Base-by-base conservation (phyloP, 2,329 filamentous ascomycete genomes). In the Dactylellina drechsleri region DNA sequence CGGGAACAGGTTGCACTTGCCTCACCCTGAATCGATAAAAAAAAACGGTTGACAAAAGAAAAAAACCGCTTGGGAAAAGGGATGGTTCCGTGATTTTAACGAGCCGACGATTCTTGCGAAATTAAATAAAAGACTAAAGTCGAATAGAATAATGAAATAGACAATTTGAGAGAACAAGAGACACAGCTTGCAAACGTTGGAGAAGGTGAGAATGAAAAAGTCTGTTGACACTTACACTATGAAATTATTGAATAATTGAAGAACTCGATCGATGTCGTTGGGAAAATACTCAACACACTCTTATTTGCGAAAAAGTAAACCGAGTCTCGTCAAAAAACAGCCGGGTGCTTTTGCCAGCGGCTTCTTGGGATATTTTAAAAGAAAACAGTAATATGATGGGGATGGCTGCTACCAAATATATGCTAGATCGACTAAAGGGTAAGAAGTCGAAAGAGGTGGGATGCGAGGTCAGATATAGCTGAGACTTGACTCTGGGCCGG, bases 321-420 rank as follows among this genome's bases (percentile, higher is more conserved):
- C 23, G 23, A 23, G 23, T 23, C 23, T 23, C 23, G 23, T 23
- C 23, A 50, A 60, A 43, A 61, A 50, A 53, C 50, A 31, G 40
- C 65, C 56, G 65, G 65, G 68, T 50, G 49, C 56, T 56, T 50
- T 62, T 66, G 62, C 62, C 50, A 62, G 57, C 23, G 23, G 23
- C 45, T 36, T 36, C 66, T 43, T 64, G 50, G 45, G 13, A 20
- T 54, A 50, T 54, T 73, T 50, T 58, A 66, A 66, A 56, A 62
- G 23, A 50, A 61, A 52, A 62, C 49, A 28, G 52, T 52, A 40
- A 56, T n/a, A 66, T 56, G 49, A 49, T 54, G 18, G 18, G 49
- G 68, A 62, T 56, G 20, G 68, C 45, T 61, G 61, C 61, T 61
- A 66, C 68, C 36, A 73, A 73, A 73, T 73, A 73, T 73, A 73